These are phyloP conservation scores for Diaporthe longicolla DNA, from an alignment of 2,329 filamentous ascomycete species.

Conservation along the genomic window DNA sequence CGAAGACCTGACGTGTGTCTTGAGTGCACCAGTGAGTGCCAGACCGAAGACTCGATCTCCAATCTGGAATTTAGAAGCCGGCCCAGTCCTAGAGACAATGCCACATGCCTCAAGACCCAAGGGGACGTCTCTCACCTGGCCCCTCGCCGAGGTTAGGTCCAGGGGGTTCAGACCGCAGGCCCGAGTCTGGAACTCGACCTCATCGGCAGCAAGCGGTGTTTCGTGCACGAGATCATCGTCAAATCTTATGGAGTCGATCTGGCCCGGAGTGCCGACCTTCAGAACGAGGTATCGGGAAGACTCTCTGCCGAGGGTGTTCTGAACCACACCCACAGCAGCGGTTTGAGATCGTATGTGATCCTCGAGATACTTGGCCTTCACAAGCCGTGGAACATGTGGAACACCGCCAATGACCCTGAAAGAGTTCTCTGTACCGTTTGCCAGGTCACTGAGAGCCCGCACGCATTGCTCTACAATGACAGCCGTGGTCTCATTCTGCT, in stretches of 20 bases:
- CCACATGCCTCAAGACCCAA: constrained; percentile 45
- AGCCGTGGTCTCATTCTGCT: constrained; percentile 31
- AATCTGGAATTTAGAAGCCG: constrained; percentile 39
- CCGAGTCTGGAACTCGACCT: constrained; percentile 46
- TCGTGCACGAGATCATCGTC: constrained; percentile 43
- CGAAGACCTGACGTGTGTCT: constrained; percentile 44
- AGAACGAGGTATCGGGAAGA: constrained; percentile 34
- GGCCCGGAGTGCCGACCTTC: constrained; percentile 42
- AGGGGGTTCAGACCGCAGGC: constrained; percentile 44
- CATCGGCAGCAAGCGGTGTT: constrained; percentile 40
- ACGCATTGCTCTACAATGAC: constrained; percentile 39
- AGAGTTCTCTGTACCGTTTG: constrained; percentile 44
- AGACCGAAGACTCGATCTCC: constrained; percentile 47
- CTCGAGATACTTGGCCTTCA: constrained; percentile 43
- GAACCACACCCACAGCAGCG: constrained; percentile 27
- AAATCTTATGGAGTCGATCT: constrained; percentile 45
- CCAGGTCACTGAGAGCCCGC: constrained; percentile 34
- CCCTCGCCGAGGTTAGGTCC: constrained; percentile 43
- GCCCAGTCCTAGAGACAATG: constrained; percentile 44
- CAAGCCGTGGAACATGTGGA: constrained; percentile 42
- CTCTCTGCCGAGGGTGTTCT: constrained; percentile 27
- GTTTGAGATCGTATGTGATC: constrained; percentile 44
- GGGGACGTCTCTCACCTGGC: constrained; percentile 36
- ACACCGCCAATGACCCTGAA: constrained; percentile 43
- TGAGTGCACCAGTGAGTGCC: constrained; percentile 44